phyloP scores from a whole-genome alignment of 108 stramenopile species.

The Discostella pseudostelligera region DNA sequence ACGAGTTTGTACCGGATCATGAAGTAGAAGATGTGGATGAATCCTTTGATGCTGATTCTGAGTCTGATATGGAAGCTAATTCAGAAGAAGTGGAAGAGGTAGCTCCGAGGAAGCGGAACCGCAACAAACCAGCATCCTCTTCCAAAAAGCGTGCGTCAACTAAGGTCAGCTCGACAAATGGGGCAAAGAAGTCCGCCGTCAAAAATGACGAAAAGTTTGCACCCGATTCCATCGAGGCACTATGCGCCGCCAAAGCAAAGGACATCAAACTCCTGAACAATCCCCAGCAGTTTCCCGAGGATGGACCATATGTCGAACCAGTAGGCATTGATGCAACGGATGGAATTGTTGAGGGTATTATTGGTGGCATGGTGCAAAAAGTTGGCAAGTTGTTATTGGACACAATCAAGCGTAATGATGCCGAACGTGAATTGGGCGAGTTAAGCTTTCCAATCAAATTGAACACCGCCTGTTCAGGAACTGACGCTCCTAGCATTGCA shows the following conservation, averaged over 20 bases:
- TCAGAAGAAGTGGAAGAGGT: constrained; percentile 6
- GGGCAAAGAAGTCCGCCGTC: background rate
- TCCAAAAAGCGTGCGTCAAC: background rate
- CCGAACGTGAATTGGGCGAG: constrained; percentile 18
- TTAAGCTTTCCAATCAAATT: constrained; percentile 40
- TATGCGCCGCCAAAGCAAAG: constrained; percentile 8
- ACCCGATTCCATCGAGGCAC: constrained; percentile 5
- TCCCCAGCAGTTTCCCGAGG: constrained; percentile 17
- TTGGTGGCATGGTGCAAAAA: constrained; percentile 57
- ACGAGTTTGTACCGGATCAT: constrained; percentile 16
- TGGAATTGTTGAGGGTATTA: constrained; percentile 56
- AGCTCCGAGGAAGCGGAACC: constrained; percentile 1
- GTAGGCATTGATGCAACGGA: constrained; percentile 67
- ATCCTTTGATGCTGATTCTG: constrained; percentile 15
- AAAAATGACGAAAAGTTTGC: background rate
- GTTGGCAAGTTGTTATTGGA: constrained; percentile 48
- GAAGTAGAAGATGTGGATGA: constrained; percentile 21
- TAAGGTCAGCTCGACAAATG: background rate
- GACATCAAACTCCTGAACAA: constrained; percentile 17
- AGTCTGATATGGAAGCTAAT: constrained; percentile 10
- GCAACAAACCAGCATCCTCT: constrained; percentile 7
- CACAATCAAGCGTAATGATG: constrained; percentile 11
- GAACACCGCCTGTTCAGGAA: constrained; percentile 67
- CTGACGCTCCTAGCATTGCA: constrained; percentile 73
- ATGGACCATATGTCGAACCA: constrained; percentile 56